Percentiles rank a stretch among this genome's conserved stretches.
Conservation (phyloP, 768 basidiomycete species). For the Pisolithus microcarpus region DNA sequence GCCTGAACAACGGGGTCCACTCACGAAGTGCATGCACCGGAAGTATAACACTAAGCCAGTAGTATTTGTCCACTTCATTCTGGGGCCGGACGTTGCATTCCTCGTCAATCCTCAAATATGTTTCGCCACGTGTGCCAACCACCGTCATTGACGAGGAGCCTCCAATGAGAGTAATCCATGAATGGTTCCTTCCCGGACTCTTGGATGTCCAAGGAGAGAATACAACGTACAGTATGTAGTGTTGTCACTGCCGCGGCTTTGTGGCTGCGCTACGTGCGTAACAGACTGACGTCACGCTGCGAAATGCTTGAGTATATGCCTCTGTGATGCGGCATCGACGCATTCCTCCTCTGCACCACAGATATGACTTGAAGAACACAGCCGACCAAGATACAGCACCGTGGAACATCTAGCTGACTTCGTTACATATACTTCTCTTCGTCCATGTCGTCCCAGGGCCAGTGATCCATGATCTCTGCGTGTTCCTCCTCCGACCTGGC, state of each 20-base stretch:
- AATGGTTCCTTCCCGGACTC: slow-evolving; percentile 52
- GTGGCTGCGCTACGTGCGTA: too few species aligned
- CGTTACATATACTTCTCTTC: slow-evolving; percentile 36
- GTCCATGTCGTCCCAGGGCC: slow-evolving; percentile 43
- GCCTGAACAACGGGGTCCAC: background rate
- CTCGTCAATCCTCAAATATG: slow-evolving; percentile 61
- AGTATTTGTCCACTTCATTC: slow-evolving; percentile 64
- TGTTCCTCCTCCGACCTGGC: slow-evolving; percentile 30
- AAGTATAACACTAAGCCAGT: slow-evolving; percentile 75
- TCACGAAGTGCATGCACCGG: slow-evolving; percentile 39
- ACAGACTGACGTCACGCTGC: too few species aligned
- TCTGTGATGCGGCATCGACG: too few species aligned
- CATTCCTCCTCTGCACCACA: too few species aligned
- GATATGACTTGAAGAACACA: too few species aligned
- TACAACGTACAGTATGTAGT: slow-evolving; percentile 24
- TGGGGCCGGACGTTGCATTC: slow-evolving; percentile 67
- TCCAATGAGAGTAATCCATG: slow-evolving; percentile 78
- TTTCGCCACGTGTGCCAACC: slow-evolving; percentile 87
- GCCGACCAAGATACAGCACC: background rate
- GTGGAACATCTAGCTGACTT: slow-evolving; percentile 2
- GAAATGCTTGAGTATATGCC: too few species aligned
- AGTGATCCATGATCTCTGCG: slow-evolving; percentile 32
- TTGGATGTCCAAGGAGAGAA: too few species aligned
- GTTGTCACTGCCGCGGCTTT: too few species aligned
- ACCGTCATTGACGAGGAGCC: slow-evolving; percentile 64